Base-by-base conservation (phyloP, 108 stramenopile species). In the Nitzschia sp. region DNA sequence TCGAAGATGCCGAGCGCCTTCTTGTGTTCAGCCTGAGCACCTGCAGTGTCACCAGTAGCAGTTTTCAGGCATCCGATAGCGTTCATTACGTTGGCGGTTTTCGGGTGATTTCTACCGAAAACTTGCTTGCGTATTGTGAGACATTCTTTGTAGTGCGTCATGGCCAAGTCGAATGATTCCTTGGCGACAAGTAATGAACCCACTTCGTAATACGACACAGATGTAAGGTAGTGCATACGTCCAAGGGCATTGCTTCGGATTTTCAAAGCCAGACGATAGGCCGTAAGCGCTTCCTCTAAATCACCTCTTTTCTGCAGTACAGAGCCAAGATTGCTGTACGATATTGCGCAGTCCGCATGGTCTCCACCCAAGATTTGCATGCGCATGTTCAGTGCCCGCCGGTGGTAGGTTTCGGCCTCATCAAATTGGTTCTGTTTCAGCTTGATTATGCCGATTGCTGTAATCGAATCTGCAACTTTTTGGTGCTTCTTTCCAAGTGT, bases 261-360 rank as follows among this genome's bases (percentile, higher is more conserved):
- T 33, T 73, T 66, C 64, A 74, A 53, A 18, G 73, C 73, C 11
- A 59, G 34, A 19, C 46, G 46, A 15, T 66, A 42, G 4, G 45
- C 29, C 13, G 23, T 35, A 21, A 66, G 19, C 2, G 64, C 73
- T 13, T 42, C 73, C 51, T 74, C 65, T 2, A 54, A n/a, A 13
- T 74, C 57, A 19, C 63, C 65, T n/a, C 35, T 11, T n/a, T 59
- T 25, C 26, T 45, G 35, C 17, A 66, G 34, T 8, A 74, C 54
- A 15, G 6, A 18, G 1, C 57, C 73, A 35, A 74, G 28, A 25
- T 59, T 34, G 29, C 35, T 53, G 54, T 74, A 56, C 9, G 75
- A 76, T 34, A 47, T 56, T 2, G 75, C 75, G 47, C 75, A 76
- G 19, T 76, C 75, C 9, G 67, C 53, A 42, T 76, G 75, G n/a